These are phyloP conservation scores for Przewalskia tangutica DNA, from an alignment of 257 asterid genomes.

Conservation along the genomic window DNA sequence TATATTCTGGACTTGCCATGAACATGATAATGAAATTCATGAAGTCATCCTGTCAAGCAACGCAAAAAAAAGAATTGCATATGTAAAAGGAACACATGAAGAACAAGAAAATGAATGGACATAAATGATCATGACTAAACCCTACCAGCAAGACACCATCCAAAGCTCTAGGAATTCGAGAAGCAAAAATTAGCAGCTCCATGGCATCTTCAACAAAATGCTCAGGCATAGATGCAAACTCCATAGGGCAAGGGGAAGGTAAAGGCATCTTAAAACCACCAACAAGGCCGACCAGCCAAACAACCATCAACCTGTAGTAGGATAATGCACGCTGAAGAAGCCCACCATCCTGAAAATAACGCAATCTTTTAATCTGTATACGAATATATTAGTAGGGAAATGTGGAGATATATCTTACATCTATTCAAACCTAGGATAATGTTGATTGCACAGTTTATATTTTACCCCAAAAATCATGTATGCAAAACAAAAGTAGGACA, in stretches of 20 bases:
- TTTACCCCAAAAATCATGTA: neutral
- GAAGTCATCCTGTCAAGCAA: slow-evolving; percentile 69
- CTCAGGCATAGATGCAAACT: slow-evolving; percentile 88
- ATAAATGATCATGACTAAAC: neutral
- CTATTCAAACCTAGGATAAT: neutral
- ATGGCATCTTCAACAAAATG: slow-evolving; percentile 92
- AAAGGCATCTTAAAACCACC: slow-evolving; percentile 95
- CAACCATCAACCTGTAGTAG: slow-evolving; percentile 79
- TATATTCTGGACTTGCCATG: slow-evolving; percentile 92
- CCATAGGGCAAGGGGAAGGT: slow-evolving; percentile 71
- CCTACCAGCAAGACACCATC: slow-evolving; percentile 80
- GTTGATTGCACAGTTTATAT: neutral
- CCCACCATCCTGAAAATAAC: slow-evolving; percentile 59
- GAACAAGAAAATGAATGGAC: neutral
- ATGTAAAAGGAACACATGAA: neutral
- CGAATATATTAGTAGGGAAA: neutral
- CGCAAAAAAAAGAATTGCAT: neutral
- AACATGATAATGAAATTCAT: slow-evolving; percentile 98
- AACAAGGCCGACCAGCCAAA: slow-evolving; percentile 77
- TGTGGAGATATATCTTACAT: neutral
- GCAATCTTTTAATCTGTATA: neutral
- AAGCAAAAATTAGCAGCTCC: slow-evolving; percentile 93
- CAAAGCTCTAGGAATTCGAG: slow-evolving; percentile 93
- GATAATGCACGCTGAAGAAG: slow-evolving; percentile 79
- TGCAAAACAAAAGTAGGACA: neutral